These are phyloP conservation scores for Linnemannia elongata DNA, from an alignment of 192 early-diverging fungal genomes.

Conservation along the genomic window DNA sequence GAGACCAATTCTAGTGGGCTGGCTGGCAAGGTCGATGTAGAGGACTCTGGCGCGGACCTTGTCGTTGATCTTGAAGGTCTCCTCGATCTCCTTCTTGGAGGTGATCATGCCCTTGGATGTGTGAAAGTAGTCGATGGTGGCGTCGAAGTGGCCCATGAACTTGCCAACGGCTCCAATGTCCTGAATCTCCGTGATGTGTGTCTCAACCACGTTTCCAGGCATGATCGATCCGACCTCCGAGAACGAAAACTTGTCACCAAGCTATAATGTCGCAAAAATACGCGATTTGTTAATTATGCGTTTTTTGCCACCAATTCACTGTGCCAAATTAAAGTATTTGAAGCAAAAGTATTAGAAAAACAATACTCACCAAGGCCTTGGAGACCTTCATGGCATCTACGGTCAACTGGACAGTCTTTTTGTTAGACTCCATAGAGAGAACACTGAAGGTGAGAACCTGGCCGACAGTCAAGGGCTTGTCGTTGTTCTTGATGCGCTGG, in stretches of 20 bases:
- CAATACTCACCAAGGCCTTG: conserved; percentile 59
- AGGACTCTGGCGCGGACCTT: conserved; percentile 80
- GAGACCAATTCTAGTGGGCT: conserved; percentile 72
- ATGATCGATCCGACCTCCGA: conserved; percentile 82
- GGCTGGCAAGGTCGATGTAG: conserved; percentile 76
- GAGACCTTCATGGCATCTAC: conserved; percentile 72
- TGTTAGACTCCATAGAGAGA: conserved; percentile 69
- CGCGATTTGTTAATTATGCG: background rate
- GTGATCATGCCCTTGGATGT: conserved; percentile 56
- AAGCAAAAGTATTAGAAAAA: background rate
- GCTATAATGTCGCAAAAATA: conserved; percentile 9
- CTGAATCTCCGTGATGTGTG: conserved; percentile 73
- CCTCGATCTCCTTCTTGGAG: conserved; percentile 62
- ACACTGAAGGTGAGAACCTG: conserved; percentile 81
- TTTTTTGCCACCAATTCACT: background rate
- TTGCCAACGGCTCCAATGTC: conserved; percentile 76
- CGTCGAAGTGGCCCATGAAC: conserved; percentile 90
- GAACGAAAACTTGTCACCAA: conserved; percentile 60
- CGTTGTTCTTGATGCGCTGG: conserved; percentile 70
- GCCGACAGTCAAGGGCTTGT: conserved; percentile 75
- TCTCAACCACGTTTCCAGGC: conserved; percentile 81
- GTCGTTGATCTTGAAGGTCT: conserved; percentile 70
- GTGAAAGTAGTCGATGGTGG: conserved; percentile 75
- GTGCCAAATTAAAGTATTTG: too few species aligned
- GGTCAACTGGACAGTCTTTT: conserved; percentile 75